phyloP scores from a whole-genome alignment of 345 rosid genomes.

The Populus ilicifolia region DNA sequence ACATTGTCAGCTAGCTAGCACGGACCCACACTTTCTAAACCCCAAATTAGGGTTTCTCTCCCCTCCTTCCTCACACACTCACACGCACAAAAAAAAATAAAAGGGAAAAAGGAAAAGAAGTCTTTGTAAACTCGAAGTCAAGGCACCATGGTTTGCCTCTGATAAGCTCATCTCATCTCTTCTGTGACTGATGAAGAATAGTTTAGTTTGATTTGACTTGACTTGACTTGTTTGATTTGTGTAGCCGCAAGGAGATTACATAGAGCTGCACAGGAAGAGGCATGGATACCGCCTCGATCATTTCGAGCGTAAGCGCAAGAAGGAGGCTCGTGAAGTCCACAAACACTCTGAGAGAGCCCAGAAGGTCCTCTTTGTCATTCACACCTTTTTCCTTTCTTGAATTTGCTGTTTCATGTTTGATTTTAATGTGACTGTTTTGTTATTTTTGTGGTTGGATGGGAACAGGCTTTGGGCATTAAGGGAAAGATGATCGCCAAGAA shows the following conservation, averaged over 20 bases:
- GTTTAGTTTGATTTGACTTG: background rate
- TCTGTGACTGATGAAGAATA: too few species aligned
- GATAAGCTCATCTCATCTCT: background rate
- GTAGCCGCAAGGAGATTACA: conserved; percentile 95
- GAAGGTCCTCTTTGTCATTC: conserved; percentile 30
- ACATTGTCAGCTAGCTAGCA: background rate
- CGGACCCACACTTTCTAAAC: background rate
- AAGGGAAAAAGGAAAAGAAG: background rate
- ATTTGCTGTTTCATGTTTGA: background rate
- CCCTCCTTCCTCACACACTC: background rate
- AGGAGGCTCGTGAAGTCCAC: conserved; percentile 84
- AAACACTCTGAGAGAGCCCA: conserved; percentile 70
- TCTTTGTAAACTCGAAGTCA: background rate
- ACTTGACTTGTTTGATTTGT: background rate
- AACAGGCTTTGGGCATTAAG: conserved; percentile 29
- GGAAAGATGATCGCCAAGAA: conserved; percentile 38
- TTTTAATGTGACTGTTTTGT: background rate
- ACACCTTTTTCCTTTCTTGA: background rate
- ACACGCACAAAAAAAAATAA: too few species aligned
- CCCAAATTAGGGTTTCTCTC: conserved; percentile 6
- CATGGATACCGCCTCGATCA: conserved; percentile 73
- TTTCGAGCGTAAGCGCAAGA: conserved; percentile 85
- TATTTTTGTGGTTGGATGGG: background rate
- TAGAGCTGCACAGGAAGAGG: conserved; percentile 75
- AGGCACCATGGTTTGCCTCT: conserved; percentile 8